Conservation (phyloP, 2,329 filamentous ascomycete species). For the Fusarium floridanum region DNA sequence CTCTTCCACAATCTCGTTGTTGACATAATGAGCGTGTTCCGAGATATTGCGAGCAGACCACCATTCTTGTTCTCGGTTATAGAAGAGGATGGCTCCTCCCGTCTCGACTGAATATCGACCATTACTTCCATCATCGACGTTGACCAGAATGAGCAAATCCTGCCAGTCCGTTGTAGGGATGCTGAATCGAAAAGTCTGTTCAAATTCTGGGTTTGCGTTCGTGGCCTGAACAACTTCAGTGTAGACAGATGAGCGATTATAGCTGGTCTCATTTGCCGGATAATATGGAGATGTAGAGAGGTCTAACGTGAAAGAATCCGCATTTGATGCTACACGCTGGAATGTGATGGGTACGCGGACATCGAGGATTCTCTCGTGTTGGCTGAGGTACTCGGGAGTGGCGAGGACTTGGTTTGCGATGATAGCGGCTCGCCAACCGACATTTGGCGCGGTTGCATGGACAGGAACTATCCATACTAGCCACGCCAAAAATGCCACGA, state of each 20-base stretch:
- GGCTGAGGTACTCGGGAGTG: not conserved
- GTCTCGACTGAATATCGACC: not conserved
- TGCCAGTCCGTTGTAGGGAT: not conserved
- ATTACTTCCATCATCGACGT: not conserved
- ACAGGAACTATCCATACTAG: not conserved
- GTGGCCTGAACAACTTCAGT: not conserved
- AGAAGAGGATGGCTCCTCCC: not conserved
- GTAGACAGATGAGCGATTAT: not conserved
- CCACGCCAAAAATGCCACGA: not conserved
- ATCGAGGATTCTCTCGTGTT: not conserved
- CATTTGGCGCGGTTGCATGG: not conserved
- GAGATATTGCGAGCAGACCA: not conserved
- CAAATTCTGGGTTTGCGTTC: not conserved
- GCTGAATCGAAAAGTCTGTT: not conserved
- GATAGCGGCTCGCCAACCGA: not conserved
- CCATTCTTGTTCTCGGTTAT: not conserved
- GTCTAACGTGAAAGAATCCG: not conserved
- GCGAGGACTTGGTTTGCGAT: not conserved
- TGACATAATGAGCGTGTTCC: not conserved
- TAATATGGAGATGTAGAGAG: not conserved
- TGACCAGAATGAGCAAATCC: not conserved
- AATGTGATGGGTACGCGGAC: not conserved
- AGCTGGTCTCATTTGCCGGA: not conserved
- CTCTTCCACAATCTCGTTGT: not conserved
- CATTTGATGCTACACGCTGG: not conserved